Evolutionary conservation across 345 rosid genomes (phyloP), one percentile per base, ranked within the genome.

Genomic region (Rhodamnia argentea): DNA sequence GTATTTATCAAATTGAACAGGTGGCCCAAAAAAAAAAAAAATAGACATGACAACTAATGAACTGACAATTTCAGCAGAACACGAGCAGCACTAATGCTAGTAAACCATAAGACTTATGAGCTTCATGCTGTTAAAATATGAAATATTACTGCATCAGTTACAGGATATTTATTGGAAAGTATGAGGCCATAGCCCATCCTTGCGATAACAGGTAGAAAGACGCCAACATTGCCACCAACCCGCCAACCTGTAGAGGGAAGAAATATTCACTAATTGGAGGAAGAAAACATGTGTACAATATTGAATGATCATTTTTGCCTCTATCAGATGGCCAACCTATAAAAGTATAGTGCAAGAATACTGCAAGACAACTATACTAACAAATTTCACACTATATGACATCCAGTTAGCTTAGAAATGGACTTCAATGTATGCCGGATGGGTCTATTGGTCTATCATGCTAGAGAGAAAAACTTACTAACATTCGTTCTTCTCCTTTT

Each of bases 141-240:
- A 62, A 37, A 20, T 70, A 52, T 44, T 70, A 82, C 14, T 37
- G 50, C 52, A 84, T 32, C 85, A 47, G 86, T 14, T 57, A 59
- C 51, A 94, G 99, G 99, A 97, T 97, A 97, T 96, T 91, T 85
- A 97, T 89, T 32, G 99, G 99, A 88, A 96, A 97, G 88, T 92
- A 89, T 70, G 94, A 91, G 64, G 93, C 94, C 90, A 92, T 92
- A 22, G 99, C 98, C 99, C 99, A 97, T 90, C 99, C 99, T 92
- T 95, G 94, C 83, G 99, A 96, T 90, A 97, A 92, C 88, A 95
- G 91, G 91, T 95, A 94, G 88, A 95, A 94, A 87, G 99, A 93
- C 75, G 90, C 95, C 91, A 95, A 83, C 98, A 96, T 95, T 26
- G 99, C 97, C 86, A 93, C 85, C 87, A 97, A 96, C 91, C 98